Conservation (phyloP, 345 rosid genomes). For the Hypericum perforatum region DNA sequence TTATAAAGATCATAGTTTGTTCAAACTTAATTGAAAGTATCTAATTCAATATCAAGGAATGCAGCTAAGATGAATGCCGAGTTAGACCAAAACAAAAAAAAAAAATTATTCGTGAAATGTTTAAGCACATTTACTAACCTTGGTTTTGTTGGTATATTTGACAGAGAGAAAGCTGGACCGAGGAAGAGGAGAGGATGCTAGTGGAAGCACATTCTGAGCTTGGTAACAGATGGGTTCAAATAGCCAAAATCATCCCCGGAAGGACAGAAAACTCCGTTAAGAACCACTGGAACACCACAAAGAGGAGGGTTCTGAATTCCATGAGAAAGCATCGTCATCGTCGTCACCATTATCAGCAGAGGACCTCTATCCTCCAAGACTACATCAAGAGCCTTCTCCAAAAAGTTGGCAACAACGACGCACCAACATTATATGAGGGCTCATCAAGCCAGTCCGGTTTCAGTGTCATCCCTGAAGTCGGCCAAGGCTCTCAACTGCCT, state of each 20-base stretch:
- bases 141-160: constrained; percentile 5
- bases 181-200: constrained; percentile 69
- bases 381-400: constrained; percentile 60
- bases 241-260: constrained; percentile 71
- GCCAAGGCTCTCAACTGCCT: constrained; percentile 15
- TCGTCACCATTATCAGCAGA: constrained; percentile 21
- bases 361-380: constrained; percentile 49
- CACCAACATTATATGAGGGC: constrained; percentile 21
- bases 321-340: constrained; percentile 33
- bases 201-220: constrained; percentile 63
- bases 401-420: no score
- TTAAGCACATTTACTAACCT: no score
- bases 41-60: no score
- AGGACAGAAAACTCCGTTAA: constrained; percentile 84
- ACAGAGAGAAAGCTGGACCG: constrained; percentile 89
- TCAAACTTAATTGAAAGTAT: no score
- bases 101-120: no score
- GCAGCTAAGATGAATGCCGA: no score
- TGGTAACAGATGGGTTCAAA: constrained; percentile 94
- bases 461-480: constrained; percentile 32
- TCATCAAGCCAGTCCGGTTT: constrained; percentile 18
- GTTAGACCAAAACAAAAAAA: no score
- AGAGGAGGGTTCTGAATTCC: constrained; percentile 67
- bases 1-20: no score
- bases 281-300: no score